Evolutionary conservation across 805 yeast genomes (phyloP).

Genomic region (Hanseniaspora osmophila): DNA sequence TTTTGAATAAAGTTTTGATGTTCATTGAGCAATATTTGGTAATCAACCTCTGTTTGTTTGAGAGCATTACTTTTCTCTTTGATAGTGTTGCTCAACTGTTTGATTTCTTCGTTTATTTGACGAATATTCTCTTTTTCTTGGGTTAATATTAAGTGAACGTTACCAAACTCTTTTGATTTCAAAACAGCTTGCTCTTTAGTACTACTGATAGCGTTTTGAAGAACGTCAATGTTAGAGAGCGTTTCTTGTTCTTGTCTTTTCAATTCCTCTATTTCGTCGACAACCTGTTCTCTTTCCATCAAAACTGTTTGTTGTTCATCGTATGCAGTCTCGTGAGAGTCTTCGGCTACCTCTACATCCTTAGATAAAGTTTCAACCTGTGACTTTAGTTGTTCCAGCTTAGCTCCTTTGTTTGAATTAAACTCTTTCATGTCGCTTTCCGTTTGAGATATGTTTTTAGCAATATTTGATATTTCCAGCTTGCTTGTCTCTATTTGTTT

Average conservation of each 20-base stretch:
- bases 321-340: conserved; percentile 30
- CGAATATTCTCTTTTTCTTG: conserved; percentile 37
- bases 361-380: conserved; percentile 33
- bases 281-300: conserved; percentile 56
- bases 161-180: conserved; percentile 14
- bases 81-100: conserved; percentile 37
- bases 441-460: conserved; percentile 35
- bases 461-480: conserved; percentile 19
- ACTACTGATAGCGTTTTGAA: no score
- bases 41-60: conserved; percentile 34
- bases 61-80: conserved; percentile 27
- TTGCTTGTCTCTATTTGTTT: conserved; percentile 26
- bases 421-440: conserved; percentile 77
- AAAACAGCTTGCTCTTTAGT: no score
- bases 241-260: conserved; percentile 28
- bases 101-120: conserved; percentile 66
- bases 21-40: conserved; percentile 42
- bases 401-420: conserved; percentile 62
- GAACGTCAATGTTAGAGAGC: no score
- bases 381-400: conserved; percentile 46
- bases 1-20: conserved; percentile 33
- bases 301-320: conserved; percentile 48
- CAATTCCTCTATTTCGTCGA: conserved; percentile 37
- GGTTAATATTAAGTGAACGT: no score
- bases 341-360: conserved; percentile 25